Evolutionary conservation across 129 eudicot species (phyloP).

Genomic region (Artemisia argyi): DNA sequence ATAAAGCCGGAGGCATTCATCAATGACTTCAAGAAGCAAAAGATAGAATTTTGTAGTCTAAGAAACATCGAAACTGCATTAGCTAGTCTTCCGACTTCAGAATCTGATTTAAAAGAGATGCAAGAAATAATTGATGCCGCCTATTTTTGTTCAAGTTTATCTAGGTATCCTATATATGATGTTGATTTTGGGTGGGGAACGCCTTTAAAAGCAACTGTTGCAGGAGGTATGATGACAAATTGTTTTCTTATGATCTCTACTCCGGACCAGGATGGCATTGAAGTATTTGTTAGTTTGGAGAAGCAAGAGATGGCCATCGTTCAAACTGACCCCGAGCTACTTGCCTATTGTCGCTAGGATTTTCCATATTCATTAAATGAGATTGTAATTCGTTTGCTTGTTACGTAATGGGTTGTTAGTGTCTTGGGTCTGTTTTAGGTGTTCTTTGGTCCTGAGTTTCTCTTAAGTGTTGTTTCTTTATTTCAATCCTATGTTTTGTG

Average conservation of each 20-base stretch:
- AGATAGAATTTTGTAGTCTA: background rate
- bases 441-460: too few species aligned
- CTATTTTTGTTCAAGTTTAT: background rate
- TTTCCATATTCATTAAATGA: too few species aligned
- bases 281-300: background rate
- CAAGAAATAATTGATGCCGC: background rate
- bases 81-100: background rate
- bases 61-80: background rate
- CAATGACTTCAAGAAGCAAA: background rate
- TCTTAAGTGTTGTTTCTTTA: too few species aligned
- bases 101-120: background rate
- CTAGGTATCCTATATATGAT: background rate
- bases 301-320: background rate
- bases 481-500: too few species aligned
- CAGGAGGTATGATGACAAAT: background rate
- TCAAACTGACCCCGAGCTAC: background rate
- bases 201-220: background rate
- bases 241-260: background rate
- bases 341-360: background rate
- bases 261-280: background rate
- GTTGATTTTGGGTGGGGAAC: conserved; percentile 4
- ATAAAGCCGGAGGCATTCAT: too few species aligned
- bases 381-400: too few species aligned
- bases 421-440: background rate
- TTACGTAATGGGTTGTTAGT: background rate